Percentiles rank a stretch among this genome's conserved stretches.
Conservation (phyloP, 2,329 filamentous ascomycete genomes). For the Bipolaris cookei region DNA sequence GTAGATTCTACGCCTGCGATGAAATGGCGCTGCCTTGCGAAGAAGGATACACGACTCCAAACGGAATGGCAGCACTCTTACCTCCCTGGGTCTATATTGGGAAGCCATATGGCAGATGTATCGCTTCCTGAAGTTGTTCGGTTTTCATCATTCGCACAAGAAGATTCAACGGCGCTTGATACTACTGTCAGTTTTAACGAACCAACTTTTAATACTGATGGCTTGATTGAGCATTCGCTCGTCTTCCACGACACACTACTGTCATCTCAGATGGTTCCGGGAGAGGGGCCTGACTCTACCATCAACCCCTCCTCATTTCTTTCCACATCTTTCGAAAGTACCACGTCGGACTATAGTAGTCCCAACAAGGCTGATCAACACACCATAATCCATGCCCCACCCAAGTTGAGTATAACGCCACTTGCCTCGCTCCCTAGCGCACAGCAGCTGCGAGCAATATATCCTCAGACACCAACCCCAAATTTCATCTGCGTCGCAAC, state of each 20-base stretch:
- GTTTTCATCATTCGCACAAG: slow-evolving; percentile 12
- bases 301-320: slow-evolving; percentile 46
- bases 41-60: slow-evolving; percentile 24
- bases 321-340: slow-evolving; percentile 46
- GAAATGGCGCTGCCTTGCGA: slow-evolving; percentile 42
- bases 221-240: slow-evolving; percentile 80
- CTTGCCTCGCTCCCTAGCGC: slow-evolving; percentile 75
- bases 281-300: slow-evolving; percentile 36
- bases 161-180: slow-evolving; percentile 34
- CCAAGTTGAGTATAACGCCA: slow-evolving; percentile 60
- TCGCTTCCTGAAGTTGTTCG: slow-evolving; percentile 28
- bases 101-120: slow-evolving; percentile 8
- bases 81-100: slow-evolving; percentile 22
- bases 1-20: slow-evolving; percentile 15
- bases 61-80: slow-evolving; percentile 45
- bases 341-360: slow-evolving; percentile 31
- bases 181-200: slow-evolving; percentile 32
- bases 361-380: slow-evolving; percentile 25
- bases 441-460: slow-evolving; percentile 67
- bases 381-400: slow-evolving; percentile 21
- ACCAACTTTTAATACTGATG: slow-evolving; percentile 22
- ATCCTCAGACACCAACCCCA: slow-evolving; percentile 80
- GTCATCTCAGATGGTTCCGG: slow-evolving; percentile 61
- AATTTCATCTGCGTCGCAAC: slow-evolving; percentile 83
- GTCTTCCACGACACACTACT: slow-evolving; percentile 69